A percentile compares a stretch with the other conserved stretches of the same genome.
phyloP scores from a whole-genome alignment of 768 basidiomycete genomes.

The Tulasnella sp. region DNA sequence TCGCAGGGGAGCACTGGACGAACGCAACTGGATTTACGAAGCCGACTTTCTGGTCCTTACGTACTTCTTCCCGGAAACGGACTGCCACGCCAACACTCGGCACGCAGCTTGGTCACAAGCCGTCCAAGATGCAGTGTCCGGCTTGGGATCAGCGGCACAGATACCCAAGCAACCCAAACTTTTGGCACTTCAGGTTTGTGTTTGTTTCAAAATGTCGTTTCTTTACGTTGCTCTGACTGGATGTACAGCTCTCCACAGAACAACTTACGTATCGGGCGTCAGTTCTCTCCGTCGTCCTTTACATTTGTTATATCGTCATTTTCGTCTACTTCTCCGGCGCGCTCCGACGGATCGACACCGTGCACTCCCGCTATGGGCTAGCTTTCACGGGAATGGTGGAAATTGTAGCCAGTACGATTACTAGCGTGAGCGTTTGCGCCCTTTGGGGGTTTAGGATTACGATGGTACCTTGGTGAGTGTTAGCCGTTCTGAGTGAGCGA shows the following conservation, averaged over 20 bases:
- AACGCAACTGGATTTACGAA: conserved; percentile 40
- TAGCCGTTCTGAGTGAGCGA: not conserved
- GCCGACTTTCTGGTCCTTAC: conserved; percentile 67
- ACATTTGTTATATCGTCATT: conserved; percentile 65
- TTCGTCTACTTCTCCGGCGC: conserved; percentile 64
- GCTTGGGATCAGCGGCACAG: conserved; percentile 26
- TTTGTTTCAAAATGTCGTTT: conserved; percentile 3
- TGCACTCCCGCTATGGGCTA: conserved; percentile 84
- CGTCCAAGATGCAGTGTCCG: conserved; percentile 34
- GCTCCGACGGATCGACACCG: conserved; percentile 64
- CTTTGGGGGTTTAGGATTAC: conserved; percentile 80
- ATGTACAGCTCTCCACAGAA: not conserved
- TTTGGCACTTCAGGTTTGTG: conserved; percentile 35
- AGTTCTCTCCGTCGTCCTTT: conserved; percentile 58
- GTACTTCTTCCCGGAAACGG: conserved; percentile 68
- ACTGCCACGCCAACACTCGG: conserved; percentile 51
- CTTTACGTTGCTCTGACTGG: not conserved
- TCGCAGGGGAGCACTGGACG: conserved; percentile 47
- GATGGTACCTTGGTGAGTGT: conserved; percentile 76
- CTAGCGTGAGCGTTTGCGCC: conserved; percentile 85
- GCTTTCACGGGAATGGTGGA: conserved; percentile 91
- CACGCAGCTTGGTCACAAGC: conserved; percentile 54
- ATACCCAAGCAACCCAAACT: conserved; percentile 33
- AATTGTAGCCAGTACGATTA: conserved; percentile 84
- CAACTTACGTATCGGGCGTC: conserved; percentile 28